Evolutionary conservation across 768 basidiomycete species (phyloP), one percentile per base, ranked within the genome.

Genomic region (Amanita inopinata): DNA sequence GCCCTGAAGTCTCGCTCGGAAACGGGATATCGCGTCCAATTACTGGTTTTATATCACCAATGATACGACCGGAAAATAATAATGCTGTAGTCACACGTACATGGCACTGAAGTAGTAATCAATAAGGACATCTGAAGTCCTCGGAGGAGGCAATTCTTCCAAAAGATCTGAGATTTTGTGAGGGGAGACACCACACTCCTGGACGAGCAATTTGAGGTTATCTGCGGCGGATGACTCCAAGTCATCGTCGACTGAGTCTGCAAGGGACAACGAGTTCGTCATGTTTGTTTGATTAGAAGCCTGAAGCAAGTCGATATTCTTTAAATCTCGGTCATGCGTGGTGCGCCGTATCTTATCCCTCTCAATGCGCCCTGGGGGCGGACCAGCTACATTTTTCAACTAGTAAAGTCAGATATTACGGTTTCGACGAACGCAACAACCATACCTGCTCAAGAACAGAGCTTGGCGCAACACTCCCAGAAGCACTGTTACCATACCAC

Each of bases 11-110:
- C 81, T 38, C 70, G 70, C 52, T 93, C 91, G 20, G 85, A 87
- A 11, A 94, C 72, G 37, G 91, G 92, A 62, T 94, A 94, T 31
- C 91, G 78, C 15, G 90, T 90, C 80, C 88, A 92, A 55, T 96
- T 94, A 57, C 91, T 89, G 53, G 10, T n/a, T 45, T 33, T 45
- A 42, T 49, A 34, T 45, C 46, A 43, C 52, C 35, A 45, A 28
- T 40, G 35, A 25, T 47, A 23, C 32, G 32, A 27, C 15, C 28
- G 19, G 38, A 23, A 18, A 23, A 28, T 17, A 10, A 11, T 9
- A 20, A 9, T 25, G 31, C 33, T 30, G 23, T 42, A 12, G 8
- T 19, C 28, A 10, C 20, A 57, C 80, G 51, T 53, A 87, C 86
- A 88, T 75, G 9, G 76, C 66, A 22, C 63, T 60, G 55, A 89